phyloP scores from a whole-genome alignment of 495 filamentous ascomycete species.

The Aspergillus affinis region DNA sequence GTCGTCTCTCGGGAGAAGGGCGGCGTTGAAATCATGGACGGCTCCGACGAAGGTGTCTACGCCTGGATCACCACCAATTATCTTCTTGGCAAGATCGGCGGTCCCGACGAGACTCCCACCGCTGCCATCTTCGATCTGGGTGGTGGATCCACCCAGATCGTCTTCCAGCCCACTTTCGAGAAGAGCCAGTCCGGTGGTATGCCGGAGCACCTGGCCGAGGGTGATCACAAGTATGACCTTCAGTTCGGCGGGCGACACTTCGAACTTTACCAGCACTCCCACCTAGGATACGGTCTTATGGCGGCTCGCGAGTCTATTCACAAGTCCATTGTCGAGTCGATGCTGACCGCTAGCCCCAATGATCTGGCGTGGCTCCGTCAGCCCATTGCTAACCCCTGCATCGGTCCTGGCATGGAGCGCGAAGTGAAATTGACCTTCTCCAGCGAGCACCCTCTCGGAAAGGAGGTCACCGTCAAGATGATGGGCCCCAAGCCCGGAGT shows the following conservation, averaged over 20 bases:
- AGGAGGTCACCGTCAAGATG: constrained; percentile 71
- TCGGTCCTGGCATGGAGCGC: constrained; percentile 72
- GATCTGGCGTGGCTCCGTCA: constrained; percentile 56
- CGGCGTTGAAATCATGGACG: constrained; percentile 94
- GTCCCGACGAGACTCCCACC: constrained; percentile 82
- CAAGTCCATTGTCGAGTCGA: constrained; percentile 63
- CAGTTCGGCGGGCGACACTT: constrained; percentile 89
- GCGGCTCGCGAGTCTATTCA: constrained; percentile 84
- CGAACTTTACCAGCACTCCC: constrained; percentile 96
- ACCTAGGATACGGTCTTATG: constrained; percentile 97
- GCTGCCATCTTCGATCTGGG: constrained; percentile 95
- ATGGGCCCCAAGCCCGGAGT: constrained; percentile 66
- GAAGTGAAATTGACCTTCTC: constrained; percentile 66
- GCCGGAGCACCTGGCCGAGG: constrained; percentile 80
- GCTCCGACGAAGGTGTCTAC: constrained; percentile 94
- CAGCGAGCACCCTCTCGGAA: constrained; percentile 60
- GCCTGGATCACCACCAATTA: constrained; percentile 99
- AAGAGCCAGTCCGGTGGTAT: constrained; percentile 73
- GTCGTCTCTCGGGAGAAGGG: constrained; percentile 80
- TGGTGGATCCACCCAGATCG: constrained; percentile 95
- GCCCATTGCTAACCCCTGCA: constrained; percentile 84
- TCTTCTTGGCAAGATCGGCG: constrained; percentile 94
- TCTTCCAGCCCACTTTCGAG: constrained; percentile 94
- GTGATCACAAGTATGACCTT: constrained; percentile 95
- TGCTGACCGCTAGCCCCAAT: constrained; percentile 47